Evolutionary conservation across 2,329 filamentous ascomycete species (phyloP).

Genomic region (Trichophyton benhamiae): DNA sequence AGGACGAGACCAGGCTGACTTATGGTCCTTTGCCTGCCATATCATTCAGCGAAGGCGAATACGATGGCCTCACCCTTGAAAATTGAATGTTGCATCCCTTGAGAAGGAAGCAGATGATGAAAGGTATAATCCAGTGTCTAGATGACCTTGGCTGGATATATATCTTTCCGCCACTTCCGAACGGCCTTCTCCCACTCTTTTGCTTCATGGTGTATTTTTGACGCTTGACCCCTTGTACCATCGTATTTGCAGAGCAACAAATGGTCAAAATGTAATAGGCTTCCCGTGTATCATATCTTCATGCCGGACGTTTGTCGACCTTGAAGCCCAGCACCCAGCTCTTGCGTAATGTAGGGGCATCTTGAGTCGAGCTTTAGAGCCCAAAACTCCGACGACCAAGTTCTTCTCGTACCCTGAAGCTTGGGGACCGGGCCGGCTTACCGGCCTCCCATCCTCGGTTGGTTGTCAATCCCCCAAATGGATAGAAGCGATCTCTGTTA

Average conservation of each 20-base stretch:
- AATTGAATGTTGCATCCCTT: neutral
- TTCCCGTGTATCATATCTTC: too few relatives aligned
- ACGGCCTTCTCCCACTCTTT: neutral
- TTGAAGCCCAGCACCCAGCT: too few relatives aligned
- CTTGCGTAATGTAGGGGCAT: neutral
- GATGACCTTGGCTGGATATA: neutral
- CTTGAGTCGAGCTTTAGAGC: neutral
- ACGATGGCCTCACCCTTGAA: neutral
- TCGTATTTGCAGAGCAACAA: neutral
- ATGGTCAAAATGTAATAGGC: neutral
- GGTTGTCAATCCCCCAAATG: neutral
- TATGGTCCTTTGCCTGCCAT: slow-evolving; percentile 31
- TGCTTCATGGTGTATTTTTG: neutral
- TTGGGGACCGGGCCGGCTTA: neutral
- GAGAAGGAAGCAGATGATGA: neutral
- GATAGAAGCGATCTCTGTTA: too few relatives aligned
- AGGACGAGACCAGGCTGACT: slow-evolving; percentile 23
- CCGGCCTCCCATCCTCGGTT: neutral
- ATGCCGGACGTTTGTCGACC: too few relatives aligned
- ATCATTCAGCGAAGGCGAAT: slow-evolving; percentile 18
- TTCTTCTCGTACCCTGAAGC: neutral
- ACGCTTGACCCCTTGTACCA: neutral
- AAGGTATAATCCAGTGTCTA: neutral
- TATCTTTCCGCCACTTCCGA: neutral
- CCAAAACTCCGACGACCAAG: neutral